These are phyloP conservation scores for Lasiosphaeria miniovina DNA, from an alignment of 495 filamentous ascomycete genomes.

Conservation along the genomic window DNA sequence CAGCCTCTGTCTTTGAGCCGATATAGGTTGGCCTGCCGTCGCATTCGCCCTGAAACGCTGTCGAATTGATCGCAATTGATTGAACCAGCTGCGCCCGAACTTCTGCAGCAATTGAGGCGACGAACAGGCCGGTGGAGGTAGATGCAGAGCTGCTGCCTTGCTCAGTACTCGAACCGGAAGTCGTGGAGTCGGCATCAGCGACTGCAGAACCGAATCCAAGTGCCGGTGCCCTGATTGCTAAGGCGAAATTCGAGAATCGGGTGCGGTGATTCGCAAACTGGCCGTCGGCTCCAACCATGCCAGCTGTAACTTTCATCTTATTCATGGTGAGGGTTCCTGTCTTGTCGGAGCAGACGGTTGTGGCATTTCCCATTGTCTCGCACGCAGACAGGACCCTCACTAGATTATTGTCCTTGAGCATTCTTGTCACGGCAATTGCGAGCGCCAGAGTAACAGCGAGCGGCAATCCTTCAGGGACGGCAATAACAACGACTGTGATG, in stretches of 20 bases:
- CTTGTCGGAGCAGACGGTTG: slow-evolving; percentile 81
- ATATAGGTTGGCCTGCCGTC: slow-evolving; percentile 59
- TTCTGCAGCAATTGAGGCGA: slow-evolving; percentile 49
- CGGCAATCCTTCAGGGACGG: slow-evolving; percentile 79
- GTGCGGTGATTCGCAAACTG: slow-evolving; percentile 46
- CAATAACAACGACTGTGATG: slow-evolving; percentile 78
- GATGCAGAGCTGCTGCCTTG: slow-evolving; percentile 19
- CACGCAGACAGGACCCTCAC: slow-evolving; percentile 74
- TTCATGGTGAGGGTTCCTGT: slow-evolving; percentile 80
- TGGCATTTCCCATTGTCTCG: slow-evolving; percentile 87
- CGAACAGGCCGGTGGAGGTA: slow-evolving; percentile 53
- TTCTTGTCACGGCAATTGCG: slow-evolving; percentile 74
- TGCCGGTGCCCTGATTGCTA: neutral
- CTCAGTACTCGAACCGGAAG: neutral
- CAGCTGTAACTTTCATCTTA: slow-evolving; percentile 69
- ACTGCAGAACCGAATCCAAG: neutral
- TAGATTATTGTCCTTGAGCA: slow-evolving; percentile 80
- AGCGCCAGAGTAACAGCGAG: slow-evolving; percentile 78
- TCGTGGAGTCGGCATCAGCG: slow-evolving; percentile 17
- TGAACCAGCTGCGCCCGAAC: slow-evolving; percentile 57
- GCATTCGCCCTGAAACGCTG: slow-evolving; percentile 68
- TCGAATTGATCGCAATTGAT: slow-evolving; percentile 71
- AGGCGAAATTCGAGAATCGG: neutral
- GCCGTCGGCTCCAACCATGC: slow-evolving; percentile 60
- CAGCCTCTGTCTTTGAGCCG: slow-evolving; percentile 75